Evolutionary conservation across 2,329 filamentous ascomycete species (phyloP), one percentile per base, ranked within the genome.

Genomic region (Chaetomiaceae sp.): DNA sequence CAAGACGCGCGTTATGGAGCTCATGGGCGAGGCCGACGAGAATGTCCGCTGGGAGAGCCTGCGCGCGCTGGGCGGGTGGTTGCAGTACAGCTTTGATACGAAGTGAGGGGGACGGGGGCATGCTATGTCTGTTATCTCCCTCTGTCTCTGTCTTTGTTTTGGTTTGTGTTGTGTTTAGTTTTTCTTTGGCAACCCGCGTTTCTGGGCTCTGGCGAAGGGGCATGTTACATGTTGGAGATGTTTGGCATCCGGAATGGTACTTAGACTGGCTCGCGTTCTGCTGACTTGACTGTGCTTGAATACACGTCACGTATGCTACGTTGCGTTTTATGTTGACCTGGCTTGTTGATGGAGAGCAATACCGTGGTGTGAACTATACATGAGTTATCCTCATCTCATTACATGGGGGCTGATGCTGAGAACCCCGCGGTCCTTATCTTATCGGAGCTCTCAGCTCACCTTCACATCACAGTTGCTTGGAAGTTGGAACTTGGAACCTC

Each of bases 31-130:
- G 65, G 78, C 83, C 52, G 89, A 96, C 63, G 90, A 96, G 73
- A 85, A 82, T 53, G 89, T 96, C 41, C 78, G 91, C 64, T 96
- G 90, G 89, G 91, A 96, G 75, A 93, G 88, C 69, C 72, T 96
- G 71, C 82, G 86, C 62, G 90, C 91, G 14, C 82, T 96, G 35
- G 79, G 79, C 17, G 77, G 78, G 16, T 83, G 79, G 79, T 67
- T 83, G 62, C 81, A 82, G 73, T 83, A 82, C 62, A 82, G 77
- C 68, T 82, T 83, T 60, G 79, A 82, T 56, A 67, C 60, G 21
- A 67, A 67, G 58, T 64, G 51, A 59, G 40, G 27, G 31, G 2
- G 40, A 25, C 9, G n/a, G n/a, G n/a, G n/a, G n/a, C n/a, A n/a
- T n/a, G n/a, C n/a, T n/a, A n/a, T n/a, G n/a, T n/a, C n/a, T n/a